Percentiles rank a stretch among this genome's conserved stretches.
phyloP scores from a whole-genome alignment of 371 early-diverging fungal species.

The Conidiobolus coronatus region DNA sequence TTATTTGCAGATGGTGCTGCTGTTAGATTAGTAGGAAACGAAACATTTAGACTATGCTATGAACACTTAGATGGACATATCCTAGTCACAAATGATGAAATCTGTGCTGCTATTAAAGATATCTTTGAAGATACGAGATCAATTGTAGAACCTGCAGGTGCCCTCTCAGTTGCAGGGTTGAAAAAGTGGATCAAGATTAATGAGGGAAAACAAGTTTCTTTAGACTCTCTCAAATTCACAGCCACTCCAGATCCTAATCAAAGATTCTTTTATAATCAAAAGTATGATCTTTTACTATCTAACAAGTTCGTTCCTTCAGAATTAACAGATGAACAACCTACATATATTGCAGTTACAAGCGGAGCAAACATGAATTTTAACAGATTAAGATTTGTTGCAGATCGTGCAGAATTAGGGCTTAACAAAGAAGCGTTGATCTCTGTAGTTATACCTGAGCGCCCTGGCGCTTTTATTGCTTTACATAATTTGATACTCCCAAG shows the following conservation, averaged over 20 bases:
- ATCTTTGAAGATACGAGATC: slow-evolving; percentile 87
- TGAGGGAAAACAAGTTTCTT: too few relatives aligned
- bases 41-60: slow-evolving; percentile 54
- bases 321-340: slow-evolving; percentile 15
- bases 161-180: slow-evolving; percentile 63
- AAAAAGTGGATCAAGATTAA: slow-evolving; percentile 35
- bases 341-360: slow-evolving; percentile 53
- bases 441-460: slow-evolving; percentile 71
- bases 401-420: slow-evolving; percentile 81
- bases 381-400: slow-evolving; percentile 82
- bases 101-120: slow-evolving; percentile 96
- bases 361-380: slow-evolving; percentile 98
- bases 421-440: slow-evolving; percentile 69
- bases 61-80: slow-evolving; percentile 58
- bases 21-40: slow-evolving; percentile 71
- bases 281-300: not conserved
- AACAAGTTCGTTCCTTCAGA: slow-evolving; percentile 3
- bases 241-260: not conserved
- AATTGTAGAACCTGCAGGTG: slow-evolving; percentile 90
- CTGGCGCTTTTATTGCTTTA: slow-evolving; percentile 67
- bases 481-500: slow-evolving; percentile 59
- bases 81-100: slow-evolving; percentile 79
- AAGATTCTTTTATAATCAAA: not conserved
- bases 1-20: slow-evolving; percentile 95
- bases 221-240: too few relatives aligned